Evolutionary conservation across 441 rosid species (phyloP), one percentile per base, ranked within the genome.

Genomic region (Adansonia gregorii): DNA sequence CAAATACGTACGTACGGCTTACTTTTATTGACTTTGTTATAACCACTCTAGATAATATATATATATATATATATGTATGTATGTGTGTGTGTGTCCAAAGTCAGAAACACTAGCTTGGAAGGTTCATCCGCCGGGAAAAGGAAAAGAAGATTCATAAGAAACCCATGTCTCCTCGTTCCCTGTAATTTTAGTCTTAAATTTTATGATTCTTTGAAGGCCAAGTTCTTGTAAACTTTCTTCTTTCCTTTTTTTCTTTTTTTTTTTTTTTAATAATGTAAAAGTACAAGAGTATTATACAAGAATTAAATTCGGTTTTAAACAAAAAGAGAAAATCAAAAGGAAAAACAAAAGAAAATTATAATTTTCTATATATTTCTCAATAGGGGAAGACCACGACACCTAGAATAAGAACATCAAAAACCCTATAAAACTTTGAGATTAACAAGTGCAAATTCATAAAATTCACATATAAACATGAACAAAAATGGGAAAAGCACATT

Each of bases 381-480:
- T 20, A 20, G 31, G 63, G 2, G 31, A 58, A 20, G 14, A 59
- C 24, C 20, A 41, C 27, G 3, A 39, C 12, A 43, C 31, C 27
- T 43, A 10, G 0, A 12, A 17, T 17, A 8, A 43, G 71, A 68
- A 68, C 35, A 68, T 22, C 11, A 31, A 31, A 6, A 14, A 17
- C 19, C 43, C 15, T 31, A 14, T 68, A 48, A 22, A 24, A 31
- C 4, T 5, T 54, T n/a, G 48, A n/a, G 64, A 55, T 71, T 49
- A 52, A 9, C 60, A 31, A 52, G 46, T n/a, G 27, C 0, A 2
- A 35, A 54, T 3, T 58, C 61, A 54, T 31, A 35, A 71, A 71
- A 51, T 9, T 6, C 63, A 54, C 64, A 72, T 54, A 55, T 54
- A 71, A 17, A 71, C 75, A 52, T 31, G 64, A 11, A 20, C 6